A percentile compares a stretch with the other conserved stretches of the same genome.
These are phyloP conservation scores for Syzygium oleosum DNA, from an alignment of 345 rosid species.

Conservation along the genomic window DNA sequence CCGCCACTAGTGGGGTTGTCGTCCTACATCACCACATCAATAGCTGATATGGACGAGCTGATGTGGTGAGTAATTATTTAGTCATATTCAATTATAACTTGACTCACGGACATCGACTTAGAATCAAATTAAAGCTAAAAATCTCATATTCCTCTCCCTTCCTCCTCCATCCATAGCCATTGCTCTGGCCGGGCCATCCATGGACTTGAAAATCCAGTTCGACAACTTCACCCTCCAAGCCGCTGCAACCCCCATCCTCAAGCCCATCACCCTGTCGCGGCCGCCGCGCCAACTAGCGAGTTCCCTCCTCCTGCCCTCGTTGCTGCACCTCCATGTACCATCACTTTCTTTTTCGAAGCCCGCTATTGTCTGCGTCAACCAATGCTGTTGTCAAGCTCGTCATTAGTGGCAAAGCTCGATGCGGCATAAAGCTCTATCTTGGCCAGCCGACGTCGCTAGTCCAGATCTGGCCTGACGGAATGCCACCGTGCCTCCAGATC, in stretches of 20 bases:
- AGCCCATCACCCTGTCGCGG: background rate
- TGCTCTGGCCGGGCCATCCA: background rate
- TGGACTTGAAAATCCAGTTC: background rate
- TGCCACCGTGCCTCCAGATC: background rate
- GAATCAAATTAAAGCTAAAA: background rate
- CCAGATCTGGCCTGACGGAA: background rate
- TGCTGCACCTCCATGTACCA: background rate
- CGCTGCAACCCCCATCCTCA: background rate
- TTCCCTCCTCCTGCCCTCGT: background rate
- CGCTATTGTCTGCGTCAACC: background rate
- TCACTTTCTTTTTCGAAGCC: background rate
- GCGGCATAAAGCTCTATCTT: background rate
- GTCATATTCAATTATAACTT: too few relatives aligned
- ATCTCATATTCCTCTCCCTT: background rate
- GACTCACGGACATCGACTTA: background rate
- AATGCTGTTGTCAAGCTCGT: background rate
- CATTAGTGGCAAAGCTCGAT: background rate
- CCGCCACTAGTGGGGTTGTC: too few relatives aligned
- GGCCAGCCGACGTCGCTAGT: background rate
- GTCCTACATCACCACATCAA: too few relatives aligned
- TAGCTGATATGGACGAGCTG: too few relatives aligned
- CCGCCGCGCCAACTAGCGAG: background rate
- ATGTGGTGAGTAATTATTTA: too few relatives aligned
- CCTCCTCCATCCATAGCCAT: background rate
- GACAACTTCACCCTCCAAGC: background rate